Evolutionary conservation across 2,329 filamentous ascomycete genomes (phyloP), one percentile per base, ranked within the genome.

Genomic region (Trichophyton verrucosum): DNA sequence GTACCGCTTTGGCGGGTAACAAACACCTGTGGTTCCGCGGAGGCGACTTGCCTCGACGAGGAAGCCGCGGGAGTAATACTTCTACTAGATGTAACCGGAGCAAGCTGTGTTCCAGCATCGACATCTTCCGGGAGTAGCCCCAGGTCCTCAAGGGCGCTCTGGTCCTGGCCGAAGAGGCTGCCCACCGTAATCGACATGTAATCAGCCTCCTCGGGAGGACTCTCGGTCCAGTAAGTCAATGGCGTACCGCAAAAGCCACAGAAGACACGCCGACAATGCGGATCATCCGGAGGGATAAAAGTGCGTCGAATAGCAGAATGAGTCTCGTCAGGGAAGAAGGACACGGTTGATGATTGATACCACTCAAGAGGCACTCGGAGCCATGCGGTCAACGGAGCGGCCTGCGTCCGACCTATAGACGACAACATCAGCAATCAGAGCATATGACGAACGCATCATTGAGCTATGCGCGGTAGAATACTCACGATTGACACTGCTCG

Each of bases 181-280:
- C 89, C 89, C n/a, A 96, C 77, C 0, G 90, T 88, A 61, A 96
- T 77, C 62, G 85, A 86, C 75, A 96, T 90, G 70, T 82, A 92
- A 6, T 91, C 84, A 11, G 86, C 86, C 70, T 94, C 88, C 58
- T 78, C 79, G 0, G 74, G 76, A 0, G 88, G 87, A 24, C 82
- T 74, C 72, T 95, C 91, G 55, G 85, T 86, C 90, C 90, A 96
- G 67, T 86, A 89, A 0, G 86, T 87, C 60, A 96, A 77, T 11
- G 88, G 87, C 0, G 91, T 95, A 59, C 91, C 91, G 72, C 91
- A 96, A 76, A 88, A 95, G 24, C 91, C 91, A 74, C 91, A 96
- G 74, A 96, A 96, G 66, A 90, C 83, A 57, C 89, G 84, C 70
- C 87, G 84, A 0, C 82, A 78, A 67, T 81, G 75, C 58, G 80